Evolutionary conservation across 2,329 filamentous ascomycete genomes (phyloP), one percentile per base, ranked within the genome.

Genomic region (Trichothecium roseum): DNA sequence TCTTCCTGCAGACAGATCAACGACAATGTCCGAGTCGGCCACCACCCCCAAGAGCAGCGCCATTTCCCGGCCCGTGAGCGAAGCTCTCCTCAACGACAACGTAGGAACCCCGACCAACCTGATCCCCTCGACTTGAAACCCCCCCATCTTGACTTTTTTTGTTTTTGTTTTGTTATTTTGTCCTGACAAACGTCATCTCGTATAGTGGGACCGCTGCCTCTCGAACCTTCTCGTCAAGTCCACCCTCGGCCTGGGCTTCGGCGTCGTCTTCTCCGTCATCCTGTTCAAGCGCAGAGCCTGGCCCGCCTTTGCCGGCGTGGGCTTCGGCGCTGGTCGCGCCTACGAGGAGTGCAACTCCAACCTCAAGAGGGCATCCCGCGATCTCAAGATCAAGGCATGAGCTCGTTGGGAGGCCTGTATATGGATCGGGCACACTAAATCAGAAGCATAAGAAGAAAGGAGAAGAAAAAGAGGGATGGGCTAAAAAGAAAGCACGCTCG

Each of bases 11-110:
- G 37, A n/a, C 24, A n/a, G 24, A 40, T 27, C 13, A 8, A 20
- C 38, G 54, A 64, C 49, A 53, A 77, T 77, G 73, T 60, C 72
- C 50, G 69, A 73, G 52, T 66, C 66, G 69, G 48, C 53, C 40
- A 48, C 53, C 42, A 43, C 49, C 43, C 50, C 52, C 56, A 62
- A 72, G 45, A 71, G 78, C 51, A 70, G 73, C 60, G 71, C 76
- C 45, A 72, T 83, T 57, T 73, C 81, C 61, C 78, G 85, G 63
- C 89, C 91, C 45, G 83, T 95, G 66, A 96, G 89, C 72, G 91
- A 98, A 72, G 85, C 89, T 56, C 78, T 98, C 54, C 77, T 98
- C 57, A 96, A 96, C 66, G 91, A 98, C 69, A 98, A 98, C 87
- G 91, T 95, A 78, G 43, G 17, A 3, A 34, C 12, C 17, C 6